Evolutionary conservation across 2,329 filamentous ascomycete species (phyloP).

Genomic region (Microcyclosporella mali): DNA sequence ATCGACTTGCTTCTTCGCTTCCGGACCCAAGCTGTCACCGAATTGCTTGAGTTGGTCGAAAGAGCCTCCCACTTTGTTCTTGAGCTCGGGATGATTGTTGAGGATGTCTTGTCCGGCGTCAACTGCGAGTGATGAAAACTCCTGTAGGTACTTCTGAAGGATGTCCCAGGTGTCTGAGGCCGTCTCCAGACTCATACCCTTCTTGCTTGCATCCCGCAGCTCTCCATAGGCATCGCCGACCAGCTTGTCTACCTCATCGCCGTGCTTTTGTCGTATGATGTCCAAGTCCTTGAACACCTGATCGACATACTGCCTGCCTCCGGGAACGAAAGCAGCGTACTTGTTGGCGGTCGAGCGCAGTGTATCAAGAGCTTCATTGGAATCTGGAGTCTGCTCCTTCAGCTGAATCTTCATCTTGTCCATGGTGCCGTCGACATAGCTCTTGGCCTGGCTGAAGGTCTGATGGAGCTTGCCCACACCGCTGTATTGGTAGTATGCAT

Average conservation of each 20-base stretch:
- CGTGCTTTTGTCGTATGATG: slow-evolving; percentile 59
- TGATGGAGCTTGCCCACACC: slow-evolving; percentile 34
- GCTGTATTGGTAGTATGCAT: slow-evolving; percentile 50
- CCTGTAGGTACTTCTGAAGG: slow-evolving; percentile 55
- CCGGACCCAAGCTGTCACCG: slow-evolving; percentile 64
- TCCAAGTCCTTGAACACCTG: slow-evolving; percentile 65
- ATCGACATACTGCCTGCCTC: slow-evolving; percentile 63
- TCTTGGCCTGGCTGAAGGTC: slow-evolving; percentile 48
- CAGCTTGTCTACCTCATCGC: slow-evolving; percentile 63
- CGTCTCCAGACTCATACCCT: slow-evolving; percentile 58
- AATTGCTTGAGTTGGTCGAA: slow-evolving; percentile 64
- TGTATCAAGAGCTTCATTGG: slow-evolving; percentile 59
- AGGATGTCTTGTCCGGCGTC: slow-evolving; percentile 60
- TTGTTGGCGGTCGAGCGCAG: slow-evolving; percentile 61
- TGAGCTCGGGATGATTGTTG: slow-evolving; percentile 66
- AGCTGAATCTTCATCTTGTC: slow-evolving; percentile 47
- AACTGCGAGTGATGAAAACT: slow-evolving; percentile 55
- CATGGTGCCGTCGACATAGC: slow-evolving; percentile 52
- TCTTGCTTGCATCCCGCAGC: slow-evolving; percentile 53
- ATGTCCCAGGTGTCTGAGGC: slow-evolving; percentile 57
- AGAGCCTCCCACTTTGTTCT: slow-evolving; percentile 64
- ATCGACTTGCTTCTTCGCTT: slow-evolving; percentile 70
- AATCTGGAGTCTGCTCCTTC: slow-evolving; percentile 51
- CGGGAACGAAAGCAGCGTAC: slow-evolving; percentile 67
- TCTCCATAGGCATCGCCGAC: slow-evolving; percentile 62